Conservation (phyloP, 2,329 filamentous ascomycete species). For the Cordyceps fumosorosea region DNA sequence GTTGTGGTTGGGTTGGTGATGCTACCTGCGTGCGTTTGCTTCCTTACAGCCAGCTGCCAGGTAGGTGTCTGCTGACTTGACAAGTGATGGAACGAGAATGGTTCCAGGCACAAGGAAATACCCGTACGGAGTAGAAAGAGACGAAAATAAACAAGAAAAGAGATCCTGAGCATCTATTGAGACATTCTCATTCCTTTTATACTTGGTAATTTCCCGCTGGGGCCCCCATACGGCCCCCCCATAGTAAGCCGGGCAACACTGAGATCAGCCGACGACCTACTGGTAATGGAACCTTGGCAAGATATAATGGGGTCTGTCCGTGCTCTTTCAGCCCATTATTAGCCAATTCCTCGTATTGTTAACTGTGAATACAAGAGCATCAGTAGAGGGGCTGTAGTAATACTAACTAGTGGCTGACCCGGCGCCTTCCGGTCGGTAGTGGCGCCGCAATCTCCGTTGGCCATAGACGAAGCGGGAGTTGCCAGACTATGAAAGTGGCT, state of each 20-base stretch:
- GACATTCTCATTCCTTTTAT: slow-evolving; percentile 2
- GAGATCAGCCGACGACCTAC: background rate
- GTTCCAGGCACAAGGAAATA: background rate
- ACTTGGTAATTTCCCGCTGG: background rate
- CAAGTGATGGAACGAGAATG: background rate
- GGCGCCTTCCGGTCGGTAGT: too few species aligned
- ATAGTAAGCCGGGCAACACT: background rate
- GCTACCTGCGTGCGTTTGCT: background rate
- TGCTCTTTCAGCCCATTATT: background rate
- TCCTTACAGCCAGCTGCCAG: background rate
- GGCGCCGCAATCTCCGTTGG: too few species aligned
- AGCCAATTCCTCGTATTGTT: background rate
- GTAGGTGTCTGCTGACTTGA: background rate
- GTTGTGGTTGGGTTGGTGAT: background rate
- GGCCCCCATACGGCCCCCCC: background rate
- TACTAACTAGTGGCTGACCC: too few species aligned
- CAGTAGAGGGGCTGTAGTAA: too few species aligned
- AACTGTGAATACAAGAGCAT: background rate
- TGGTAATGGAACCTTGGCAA: background rate
- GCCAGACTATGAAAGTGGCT: too few species aligned
- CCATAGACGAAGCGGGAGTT: too few species aligned
- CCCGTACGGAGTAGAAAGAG: background rate
- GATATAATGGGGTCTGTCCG: background rate
- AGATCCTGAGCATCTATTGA: background rate
- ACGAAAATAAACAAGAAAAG: background rate